Evolutionary conservation across 768 basidiomycete genomes (phyloP).

Genomic region (Naganishia onofrii): DNA sequence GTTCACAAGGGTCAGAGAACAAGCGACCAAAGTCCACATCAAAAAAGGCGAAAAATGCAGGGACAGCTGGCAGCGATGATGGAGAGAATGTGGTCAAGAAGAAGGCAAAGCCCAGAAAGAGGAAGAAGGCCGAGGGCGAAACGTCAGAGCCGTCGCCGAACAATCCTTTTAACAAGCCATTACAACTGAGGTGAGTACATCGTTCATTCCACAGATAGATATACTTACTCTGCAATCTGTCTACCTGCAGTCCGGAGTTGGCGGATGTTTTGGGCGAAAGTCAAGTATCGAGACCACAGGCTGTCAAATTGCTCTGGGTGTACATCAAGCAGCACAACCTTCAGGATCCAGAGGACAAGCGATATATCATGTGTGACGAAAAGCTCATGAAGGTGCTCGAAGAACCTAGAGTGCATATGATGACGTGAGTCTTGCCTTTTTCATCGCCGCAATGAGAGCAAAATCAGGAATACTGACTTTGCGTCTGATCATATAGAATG

Average conservation of each 20-base stretch:
- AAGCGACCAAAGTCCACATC: slow-evolving; percentile 45
- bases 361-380: slow-evolving; percentile 80
- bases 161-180: slow-evolving; percentile 55
- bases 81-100: slow-evolving; percentile 50
- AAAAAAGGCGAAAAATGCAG: slow-evolving; percentile 50
- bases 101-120: slow-evolving; percentile 55
- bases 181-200: slow-evolving; percentile 54
- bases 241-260: slow-evolving; percentile 55
- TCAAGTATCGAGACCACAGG: slow-evolving; percentile 77
- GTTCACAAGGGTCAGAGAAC: slow-evolving; percentile 3
- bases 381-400: slow-evolving; percentile 71
- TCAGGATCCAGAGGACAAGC: slow-evolving; percentile 79
- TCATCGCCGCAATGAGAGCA: neutral
- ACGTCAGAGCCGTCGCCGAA: slow-evolving; percentile 35
- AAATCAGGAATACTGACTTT: neutral
- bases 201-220: neutral
- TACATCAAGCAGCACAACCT: slow-evolving; percentile 77
- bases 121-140: slow-evolving; percentile 53
- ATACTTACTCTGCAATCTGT: neutral
- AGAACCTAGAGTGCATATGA: slow-evolving; percentile 78
- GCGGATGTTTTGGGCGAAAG: slow-evolving; percentile 67
- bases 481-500: neutral
- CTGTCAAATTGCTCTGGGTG: slow-evolving; percentile 85
- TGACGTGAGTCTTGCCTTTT: slow-evolving; percentile 51
- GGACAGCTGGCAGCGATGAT: slow-evolving; percentile 43